Percentiles rank a stretch among this genome's conserved stretches.
Conservation (phyloP, 495 filamentous ascomycete species). For the Clohesyomyces aquaticus region DNA sequence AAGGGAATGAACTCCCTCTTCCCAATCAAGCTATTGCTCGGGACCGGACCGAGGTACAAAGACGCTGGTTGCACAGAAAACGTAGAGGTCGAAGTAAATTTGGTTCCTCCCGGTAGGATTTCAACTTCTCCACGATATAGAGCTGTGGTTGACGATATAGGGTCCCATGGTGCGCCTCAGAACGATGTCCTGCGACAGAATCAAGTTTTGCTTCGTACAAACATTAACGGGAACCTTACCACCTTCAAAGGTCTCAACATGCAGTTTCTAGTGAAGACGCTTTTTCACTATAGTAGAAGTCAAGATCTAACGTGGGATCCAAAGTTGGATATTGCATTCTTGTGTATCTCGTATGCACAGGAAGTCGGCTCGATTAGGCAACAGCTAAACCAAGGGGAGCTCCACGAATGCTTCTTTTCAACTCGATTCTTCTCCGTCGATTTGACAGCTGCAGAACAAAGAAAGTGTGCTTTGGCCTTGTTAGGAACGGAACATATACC, state of each 20-base stretch:
- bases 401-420: constrained; percentile 23
- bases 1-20: constrained; percentile 33
- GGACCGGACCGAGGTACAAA: constrained; percentile 29
- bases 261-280: constrained; percentile 28
- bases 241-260: constrained; percentile 27
- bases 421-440: constrained; percentile 19
- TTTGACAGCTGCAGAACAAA: constrained; percentile 10
- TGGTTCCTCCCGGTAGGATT: constrained; percentile 30
- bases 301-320: constrained; percentile 29
- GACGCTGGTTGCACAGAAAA: constrained; percentile 30
- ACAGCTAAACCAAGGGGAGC: constrained; percentile 14
- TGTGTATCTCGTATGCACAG: constrained; percentile 15
- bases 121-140: neutral
- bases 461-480: constrained; percentile 6
- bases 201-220: constrained; percentile 25
- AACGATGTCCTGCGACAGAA: constrained; percentile 21
- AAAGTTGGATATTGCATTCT: constrained; percentile 22
- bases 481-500: neutral
- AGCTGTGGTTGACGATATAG: neutral
- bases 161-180: constrained; percentile 18
- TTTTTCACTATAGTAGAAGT: constrained; percentile 18
- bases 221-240: constrained; percentile 14
- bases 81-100: constrained; percentile 27
- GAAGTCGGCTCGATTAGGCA: constrained; percentile 18
- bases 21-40: constrained; percentile 22